These are phyloP conservation scores for Stemphylium vesicarium DNA, from an alignment of 2,329 filamentous ascomycete genomes.

Conservation along the genomic window DNA sequence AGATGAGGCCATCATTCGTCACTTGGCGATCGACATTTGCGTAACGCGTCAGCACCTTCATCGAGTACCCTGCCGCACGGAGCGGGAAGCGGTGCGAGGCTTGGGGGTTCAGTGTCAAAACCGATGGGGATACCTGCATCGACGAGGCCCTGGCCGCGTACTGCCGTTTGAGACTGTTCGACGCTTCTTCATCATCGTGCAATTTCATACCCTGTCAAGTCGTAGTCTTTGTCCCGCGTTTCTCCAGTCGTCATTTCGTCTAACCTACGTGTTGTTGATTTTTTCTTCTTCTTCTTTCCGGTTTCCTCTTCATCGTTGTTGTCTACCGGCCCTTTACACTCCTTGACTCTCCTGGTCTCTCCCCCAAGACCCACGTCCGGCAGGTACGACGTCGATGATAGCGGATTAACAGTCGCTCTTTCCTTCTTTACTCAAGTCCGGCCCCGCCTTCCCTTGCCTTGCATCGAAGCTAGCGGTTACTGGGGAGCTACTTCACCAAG, in stretches of 20 bases:
- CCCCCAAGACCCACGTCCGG: conserved; percentile 1
- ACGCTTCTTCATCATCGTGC: conserved; percentile 8
- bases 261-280: background rate
- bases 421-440: conserved; percentile 7
- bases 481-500: background rate
- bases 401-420: conserved; percentile 4
- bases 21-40: conserved; percentile 10
- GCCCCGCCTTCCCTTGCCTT: conserved; percentile 13
- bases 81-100: conserved; percentile 7
- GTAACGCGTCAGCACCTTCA: conserved; percentile 12
- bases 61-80: conserved; percentile 9
- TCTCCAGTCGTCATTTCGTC: conserved; percentile 9
- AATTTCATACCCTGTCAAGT: conserved; percentile 17
- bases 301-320: background rate
- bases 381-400: conserved; percentile 8
- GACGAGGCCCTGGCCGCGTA: conserved; percentile 11
- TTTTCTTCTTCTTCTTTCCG: background rate
- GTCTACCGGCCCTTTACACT: conserved; percentile 6
- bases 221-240: conserved; percentile 1
- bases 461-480: conserved; percentile 3
- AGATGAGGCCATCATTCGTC: background rate
- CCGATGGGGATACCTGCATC: conserved; percentile 12
- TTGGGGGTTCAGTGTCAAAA: conserved; percentile 12
- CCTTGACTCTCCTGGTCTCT: background rate
- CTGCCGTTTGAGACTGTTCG: conserved; percentile 13